These are phyloP conservation scores for Penicillium diatomitis DNA, from an alignment of 495 filamentous ascomycete genomes.

Conservation along the genomic window DNA sequence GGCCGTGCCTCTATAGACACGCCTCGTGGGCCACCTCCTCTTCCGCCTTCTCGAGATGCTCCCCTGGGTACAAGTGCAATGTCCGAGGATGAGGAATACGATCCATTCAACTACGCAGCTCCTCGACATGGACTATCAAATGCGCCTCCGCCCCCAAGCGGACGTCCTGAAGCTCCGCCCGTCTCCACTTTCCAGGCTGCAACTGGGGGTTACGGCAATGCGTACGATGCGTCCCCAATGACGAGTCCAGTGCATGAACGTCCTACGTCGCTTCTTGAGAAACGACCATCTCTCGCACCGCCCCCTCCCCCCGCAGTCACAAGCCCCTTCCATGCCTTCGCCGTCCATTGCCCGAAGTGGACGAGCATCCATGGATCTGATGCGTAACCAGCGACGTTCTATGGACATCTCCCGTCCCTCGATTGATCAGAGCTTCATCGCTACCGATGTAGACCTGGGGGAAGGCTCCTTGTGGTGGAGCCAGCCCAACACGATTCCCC, in stretches of 20 bases:
- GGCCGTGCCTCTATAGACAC: constrained; percentile 52
- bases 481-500: constrained; percentile 60
- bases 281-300: constrained; percentile 21
- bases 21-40: constrained; percentile 60
- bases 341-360: constrained; percentile 35
- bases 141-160: constrained; percentile 10
- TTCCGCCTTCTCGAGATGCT: constrained; percentile 31
- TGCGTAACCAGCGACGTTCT: constrained; percentile 55
- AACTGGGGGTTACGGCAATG: constrained; percentile 35
- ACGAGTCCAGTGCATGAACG: constrained; percentile 32
- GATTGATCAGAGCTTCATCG: constrained; percentile 72
- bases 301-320: constrained; percentile 18
- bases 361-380: constrained; percentile 63
- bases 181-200: constrained; percentile 22
- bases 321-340: constrained; percentile 33
- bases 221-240: constrained; percentile 47
- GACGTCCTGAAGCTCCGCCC: constrained; percentile 23
- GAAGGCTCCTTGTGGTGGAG: constrained; percentile 74
- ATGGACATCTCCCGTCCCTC: constrained; percentile 59
- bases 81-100: constrained; percentile 58
- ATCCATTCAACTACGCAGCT: constrained; percentile 59
- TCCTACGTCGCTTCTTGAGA: constrained; percentile 32
- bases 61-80: constrained; percentile 27
- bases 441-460: constrained; percentile 74
- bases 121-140: constrained; percentile 32